phyloP scores from a whole-genome alignment of 2,329 filamentous ascomycete genomes.

The Calonectria multiphialidica region DNA sequence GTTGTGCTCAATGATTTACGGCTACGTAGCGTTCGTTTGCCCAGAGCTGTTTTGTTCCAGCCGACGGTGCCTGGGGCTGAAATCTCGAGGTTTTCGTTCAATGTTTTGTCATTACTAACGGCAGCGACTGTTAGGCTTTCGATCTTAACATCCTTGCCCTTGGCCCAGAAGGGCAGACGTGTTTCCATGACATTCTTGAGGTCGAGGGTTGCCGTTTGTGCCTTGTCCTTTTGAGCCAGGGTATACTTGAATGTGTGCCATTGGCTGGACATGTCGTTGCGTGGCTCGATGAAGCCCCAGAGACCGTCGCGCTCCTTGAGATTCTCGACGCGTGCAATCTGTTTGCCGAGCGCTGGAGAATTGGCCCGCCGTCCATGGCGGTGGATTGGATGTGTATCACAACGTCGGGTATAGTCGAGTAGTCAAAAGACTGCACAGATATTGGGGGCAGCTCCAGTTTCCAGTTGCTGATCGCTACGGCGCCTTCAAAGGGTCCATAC shows the following conservation, averaged over 20 bases:
- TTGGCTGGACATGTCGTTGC: neutral
- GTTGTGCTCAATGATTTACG: too few relatives aligned
- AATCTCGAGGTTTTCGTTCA: neutral
- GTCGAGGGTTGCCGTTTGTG: neutral
- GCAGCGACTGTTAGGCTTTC: neutral
- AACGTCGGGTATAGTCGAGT: constrained; percentile 14
- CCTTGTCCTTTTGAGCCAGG: neutral
- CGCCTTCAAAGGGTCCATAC: constrained; percentile 17
- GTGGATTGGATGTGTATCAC: constrained; percentile 20
- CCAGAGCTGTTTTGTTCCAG: neutral
- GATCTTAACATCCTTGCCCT: neutral
- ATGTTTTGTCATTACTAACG: neutral
- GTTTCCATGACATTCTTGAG: neutral
- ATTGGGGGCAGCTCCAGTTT: constrained; percentile 5
- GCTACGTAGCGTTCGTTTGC: neutral
- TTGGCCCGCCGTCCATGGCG: neutral
- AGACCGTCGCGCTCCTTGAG: neutral
- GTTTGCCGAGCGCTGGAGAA: neutral
- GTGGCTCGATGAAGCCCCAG: neutral
- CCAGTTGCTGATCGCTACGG: constrained; percentile 21
- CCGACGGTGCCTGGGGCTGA: neutral
- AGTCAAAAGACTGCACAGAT: constrained; percentile 1
- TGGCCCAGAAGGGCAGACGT: neutral
- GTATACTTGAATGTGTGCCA: neutral
- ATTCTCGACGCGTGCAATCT: neutral